Evolutionary conservation across 305 asterid species (phyloP).

Genomic region (Ajuga reptans): DNA sequence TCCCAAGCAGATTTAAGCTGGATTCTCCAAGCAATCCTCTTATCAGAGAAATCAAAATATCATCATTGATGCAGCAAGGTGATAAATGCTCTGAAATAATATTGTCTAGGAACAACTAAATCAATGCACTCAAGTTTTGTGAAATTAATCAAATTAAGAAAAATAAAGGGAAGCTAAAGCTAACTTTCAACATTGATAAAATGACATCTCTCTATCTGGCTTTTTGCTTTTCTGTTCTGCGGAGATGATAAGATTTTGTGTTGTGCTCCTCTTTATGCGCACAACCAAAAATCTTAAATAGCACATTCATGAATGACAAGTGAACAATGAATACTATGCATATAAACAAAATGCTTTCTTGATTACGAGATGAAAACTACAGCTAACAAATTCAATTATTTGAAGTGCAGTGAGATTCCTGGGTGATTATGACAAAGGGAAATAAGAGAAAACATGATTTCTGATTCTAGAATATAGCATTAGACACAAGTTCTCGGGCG

Average conservation of each 20-base stretch:
- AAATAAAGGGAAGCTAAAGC: not conserved
- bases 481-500: not conserved
- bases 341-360: not conserved
- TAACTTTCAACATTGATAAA: not conserved
- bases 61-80: not conserved
- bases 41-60: not conserved
- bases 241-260: not conserved
- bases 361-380: not conserved
- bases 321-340: not conserved
- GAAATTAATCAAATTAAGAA: not conserved
- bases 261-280: not conserved
- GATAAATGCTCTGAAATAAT: not conserved
- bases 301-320: not conserved
- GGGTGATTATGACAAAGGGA: not conserved
- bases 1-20: not conserved
- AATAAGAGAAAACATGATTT: not conserved
- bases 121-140: not conserved
- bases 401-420: not conserved
- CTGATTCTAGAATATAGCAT: not conserved
- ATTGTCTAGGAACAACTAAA: not conserved
- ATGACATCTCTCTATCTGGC: not conserved
- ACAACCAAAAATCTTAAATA: not conserved
- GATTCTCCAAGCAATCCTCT: not conserved
- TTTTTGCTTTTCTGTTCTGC: not conserved
- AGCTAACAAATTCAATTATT: not conserved